Conservation (phyloP, 2,329 filamentous ascomycete genomes). For the Dactylellina haptotyla region DNA sequence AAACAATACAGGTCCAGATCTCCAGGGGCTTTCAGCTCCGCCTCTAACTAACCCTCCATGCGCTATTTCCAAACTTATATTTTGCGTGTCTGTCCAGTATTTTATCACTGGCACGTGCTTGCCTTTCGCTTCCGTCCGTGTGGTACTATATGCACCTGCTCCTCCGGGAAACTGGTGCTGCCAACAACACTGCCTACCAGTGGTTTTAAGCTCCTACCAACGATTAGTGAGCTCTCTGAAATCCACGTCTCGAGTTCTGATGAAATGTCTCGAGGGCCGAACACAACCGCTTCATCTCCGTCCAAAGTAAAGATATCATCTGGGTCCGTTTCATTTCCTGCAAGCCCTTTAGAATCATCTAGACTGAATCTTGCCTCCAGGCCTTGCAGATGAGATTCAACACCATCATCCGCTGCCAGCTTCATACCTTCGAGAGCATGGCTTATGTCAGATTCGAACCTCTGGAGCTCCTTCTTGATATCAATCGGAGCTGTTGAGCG, state of each 20-base stretch:
- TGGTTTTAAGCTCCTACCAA: conserved; percentile 47
- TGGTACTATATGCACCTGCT: conserved; percentile 37
- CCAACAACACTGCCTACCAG: conserved; percentile 24
- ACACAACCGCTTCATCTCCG: conserved; percentile 30
- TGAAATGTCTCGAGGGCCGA: conserved; percentile 37
- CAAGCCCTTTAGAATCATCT: conserved; percentile 20
- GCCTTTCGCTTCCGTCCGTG: conserved; percentile 53
- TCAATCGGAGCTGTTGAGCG: conserved; percentile 42
- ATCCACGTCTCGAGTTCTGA: conserved; percentile 50
- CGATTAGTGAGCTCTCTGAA: conserved; percentile 53
- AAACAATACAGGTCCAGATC: conserved; percentile 34
- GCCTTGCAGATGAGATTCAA: conserved; percentile 16
- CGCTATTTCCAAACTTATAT: conserved; percentile 47
- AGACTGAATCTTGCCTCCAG: conserved; percentile 32
- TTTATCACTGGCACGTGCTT: conserved; percentile 47
- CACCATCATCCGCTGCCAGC: conserved; percentile 7
- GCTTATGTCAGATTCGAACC: conserved; percentile 42
- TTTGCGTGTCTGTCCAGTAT: not conserved
- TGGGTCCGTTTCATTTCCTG: conserved; percentile 31
- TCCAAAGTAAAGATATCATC: conserved; percentile 39
- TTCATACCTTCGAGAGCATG: conserved; percentile 34
- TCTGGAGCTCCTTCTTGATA: conserved; percentile 49
- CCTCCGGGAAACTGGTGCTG: conserved; percentile 14
- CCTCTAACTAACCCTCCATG: conserved; percentile 35
- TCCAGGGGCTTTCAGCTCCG: conserved; percentile 39